These are phyloP conservation scores for Iris pallida DNA, from an alignment of 116 monocot genomes.

Conservation along the genomic window DNA sequence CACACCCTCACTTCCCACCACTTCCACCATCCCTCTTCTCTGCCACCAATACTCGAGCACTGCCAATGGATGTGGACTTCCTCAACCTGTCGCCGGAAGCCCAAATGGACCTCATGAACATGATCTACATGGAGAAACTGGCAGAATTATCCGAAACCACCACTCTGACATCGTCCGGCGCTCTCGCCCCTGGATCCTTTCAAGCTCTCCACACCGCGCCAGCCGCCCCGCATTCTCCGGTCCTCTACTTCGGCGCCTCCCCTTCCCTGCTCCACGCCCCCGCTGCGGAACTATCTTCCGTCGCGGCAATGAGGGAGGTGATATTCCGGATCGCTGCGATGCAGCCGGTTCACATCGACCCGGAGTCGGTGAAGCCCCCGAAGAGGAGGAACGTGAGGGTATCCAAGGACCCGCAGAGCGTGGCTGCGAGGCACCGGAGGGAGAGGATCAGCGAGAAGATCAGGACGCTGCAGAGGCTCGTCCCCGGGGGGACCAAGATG, in stretches of 20 bases:
- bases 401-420: slow-evolving; percentile 62
- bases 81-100: background rate
- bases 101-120: slow-evolving; percentile 11
- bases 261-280: background rate
- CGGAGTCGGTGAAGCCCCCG: slow-evolving; percentile 69
- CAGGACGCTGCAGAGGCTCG: slow-evolving; percentile 64
- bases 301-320: slow-evolving; percentile 70
- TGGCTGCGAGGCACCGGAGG: slow-evolving; percentile 65
- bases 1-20: too few relatives aligned
- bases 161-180: background rate
- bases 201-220: background rate
- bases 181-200: background rate
- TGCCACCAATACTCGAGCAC: too few relatives aligned
- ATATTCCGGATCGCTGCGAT: slow-evolving; percentile 82
- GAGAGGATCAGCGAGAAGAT: slow-evolving; percentile 77
- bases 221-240: background rate
- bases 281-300: background rate
- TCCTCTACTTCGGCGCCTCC: background rate
- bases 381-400: slow-evolving; percentile 30
- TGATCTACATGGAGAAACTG: slow-evolving; percentile 29
- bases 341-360: slow-evolving; percentile 88
- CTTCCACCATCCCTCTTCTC: too few relatives aligned
- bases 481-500: slow-evolving; percentile 82
- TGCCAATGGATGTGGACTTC: slow-evolving; percentile 3
- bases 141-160: slow-evolving; percentile 10